Base-by-base conservation (phyloP, 1,139 yeast genomes). In the Protomyces arabidopsidicola region DNA sequence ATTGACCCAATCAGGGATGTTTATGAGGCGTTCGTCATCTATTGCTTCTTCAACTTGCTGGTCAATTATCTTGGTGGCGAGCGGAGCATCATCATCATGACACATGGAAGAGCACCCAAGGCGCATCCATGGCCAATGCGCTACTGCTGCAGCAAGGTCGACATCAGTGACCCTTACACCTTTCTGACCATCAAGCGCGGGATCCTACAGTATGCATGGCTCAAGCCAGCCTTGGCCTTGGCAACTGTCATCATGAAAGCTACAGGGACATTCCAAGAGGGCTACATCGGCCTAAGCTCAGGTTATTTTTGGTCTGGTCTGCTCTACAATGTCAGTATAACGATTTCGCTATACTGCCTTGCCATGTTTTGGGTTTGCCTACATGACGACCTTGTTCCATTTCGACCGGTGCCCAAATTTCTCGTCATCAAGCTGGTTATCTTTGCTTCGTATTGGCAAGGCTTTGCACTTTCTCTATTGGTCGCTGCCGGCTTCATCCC, bases 401-500 rank as follows among this genome's bases (percentile, higher is more conserved):
- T 87, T 76, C 82, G 88, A 63, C 98, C 98, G 1, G 85, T 93
- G 79, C 91, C 96, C 9, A 95, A 95, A 39, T 93, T 93, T 73
- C 75, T 95, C 54, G 90, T 97, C 76, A 96, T 93, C 62, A 93
- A 93, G 73, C 80, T 90, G 68, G 89, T 93, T 65, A 91, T 95
- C 65, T 93, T 93, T 79, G 97, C 97, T 45, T 88, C 96, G 18
- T 93, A 90, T 74, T 93, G 98, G 98, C 98, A 93, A 73, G 93
- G 97, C 0, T 80, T 91, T 31, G 70, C 86, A 0, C 78, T 93
- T 56, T 84, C 89, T 0, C 73, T 87, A 1, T 71, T 89, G 50
- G 84, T 81, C 68, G 80, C 81, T 69, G 74, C 84, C 52, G 85
- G 87, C 0, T 68, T 82, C 0, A 76, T 90, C 22, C 73, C 73